Conservation (phyloP, 306 rosid species). For the Sicyos edulis region DNA sequence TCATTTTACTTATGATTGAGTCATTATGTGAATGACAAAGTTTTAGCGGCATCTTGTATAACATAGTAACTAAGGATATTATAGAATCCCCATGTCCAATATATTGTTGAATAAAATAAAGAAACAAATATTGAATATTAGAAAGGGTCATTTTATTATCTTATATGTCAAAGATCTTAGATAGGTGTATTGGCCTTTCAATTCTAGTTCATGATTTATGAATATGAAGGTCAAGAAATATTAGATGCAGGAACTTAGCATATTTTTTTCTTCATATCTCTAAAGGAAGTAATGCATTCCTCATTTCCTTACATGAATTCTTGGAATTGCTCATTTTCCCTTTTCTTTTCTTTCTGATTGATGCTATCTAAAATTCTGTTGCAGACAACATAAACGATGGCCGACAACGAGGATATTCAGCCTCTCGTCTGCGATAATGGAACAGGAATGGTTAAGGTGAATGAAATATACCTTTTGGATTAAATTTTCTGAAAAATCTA, state of each 20-base stretch:
- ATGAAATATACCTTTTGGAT: no score
- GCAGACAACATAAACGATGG: constrained; percentile 30
- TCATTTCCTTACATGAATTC: neutral
- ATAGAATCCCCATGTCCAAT: no score
- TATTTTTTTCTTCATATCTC: constrained; percentile 4
- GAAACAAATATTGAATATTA: no score
- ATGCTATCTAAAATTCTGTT: neutral
- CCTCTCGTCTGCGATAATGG: constrained; percentile 39
- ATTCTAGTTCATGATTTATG: neutral
- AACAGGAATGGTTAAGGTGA: no score
- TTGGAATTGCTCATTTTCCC: neutral
- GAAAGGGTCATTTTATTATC: neutral
- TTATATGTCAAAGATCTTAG: constrained; percentile 1
- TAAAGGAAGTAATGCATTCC: neutral
- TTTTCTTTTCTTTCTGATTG: constrained; percentile 5
- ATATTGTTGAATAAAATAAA: no score
- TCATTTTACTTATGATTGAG: no score
- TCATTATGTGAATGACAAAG: no score
- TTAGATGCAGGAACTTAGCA: neutral
- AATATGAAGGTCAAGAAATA: neutral
- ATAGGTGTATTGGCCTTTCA: neutral
- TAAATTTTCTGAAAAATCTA: no score
- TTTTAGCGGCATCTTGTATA: no score
- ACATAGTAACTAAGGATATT: no score
- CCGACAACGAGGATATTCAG: constrained; percentile 33